Evolutionary conservation across 805 yeast genomes (phyloP).

Genomic region (Ogataea chonburiensis): DNA sequence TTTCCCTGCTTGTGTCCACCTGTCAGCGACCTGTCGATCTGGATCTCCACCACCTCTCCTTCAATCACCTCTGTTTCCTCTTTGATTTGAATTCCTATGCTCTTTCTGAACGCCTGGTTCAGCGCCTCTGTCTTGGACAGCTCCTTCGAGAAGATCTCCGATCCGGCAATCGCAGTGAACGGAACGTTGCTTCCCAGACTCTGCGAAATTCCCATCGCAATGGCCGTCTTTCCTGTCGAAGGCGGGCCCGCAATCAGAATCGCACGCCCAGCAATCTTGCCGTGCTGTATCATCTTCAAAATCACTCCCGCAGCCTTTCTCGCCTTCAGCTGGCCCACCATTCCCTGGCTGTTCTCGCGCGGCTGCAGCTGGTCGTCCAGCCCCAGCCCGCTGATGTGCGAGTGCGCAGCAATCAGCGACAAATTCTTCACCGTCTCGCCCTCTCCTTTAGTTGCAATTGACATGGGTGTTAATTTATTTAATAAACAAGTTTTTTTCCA

Average conservation of each 20-base stretch:
- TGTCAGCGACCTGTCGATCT: constrained; percentile 85
- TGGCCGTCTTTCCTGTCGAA: constrained; percentile 97
- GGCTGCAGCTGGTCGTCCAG: constrained; percentile 88
- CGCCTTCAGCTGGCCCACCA: constrained; percentile 73
- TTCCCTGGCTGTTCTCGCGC: constrained; percentile 82
- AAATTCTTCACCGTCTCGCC: constrained; percentile 21
- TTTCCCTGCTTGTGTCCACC: constrained; percentile 90
- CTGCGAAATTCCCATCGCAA: constrained; percentile 93
- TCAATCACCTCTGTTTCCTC: constrained; percentile 98
- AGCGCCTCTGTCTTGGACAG: constrained; percentile 94
- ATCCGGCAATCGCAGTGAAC: constrained; percentile 94
- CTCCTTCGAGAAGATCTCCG: constrained; percentile 93
- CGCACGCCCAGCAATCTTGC: constrained; percentile 95
- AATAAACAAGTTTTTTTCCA: constrained; percentile 10
- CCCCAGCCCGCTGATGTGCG: constrained; percentile 94
- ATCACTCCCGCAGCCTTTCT: constrained; percentile 93
- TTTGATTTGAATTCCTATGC: constrained; percentile 92
- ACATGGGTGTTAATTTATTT: constrained; percentile 12
- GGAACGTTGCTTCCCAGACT: constrained; percentile 97
- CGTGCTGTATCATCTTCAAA: constrained; percentile 88
- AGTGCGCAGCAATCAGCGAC: constrained; percentile 73
- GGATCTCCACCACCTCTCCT: constrained; percentile 96
- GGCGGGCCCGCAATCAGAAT: constrained; percentile 95
- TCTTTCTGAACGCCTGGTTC: constrained; percentile 95
- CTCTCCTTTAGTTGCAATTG: constrained; percentile 24